Percentiles rank a stretch among this genome's conserved stretches.
These are phyloP conservation scores for Rhodotorula paludigena DNA, from an alignment of 768 basidiomycete species.

Conservation along the genomic window DNA sequence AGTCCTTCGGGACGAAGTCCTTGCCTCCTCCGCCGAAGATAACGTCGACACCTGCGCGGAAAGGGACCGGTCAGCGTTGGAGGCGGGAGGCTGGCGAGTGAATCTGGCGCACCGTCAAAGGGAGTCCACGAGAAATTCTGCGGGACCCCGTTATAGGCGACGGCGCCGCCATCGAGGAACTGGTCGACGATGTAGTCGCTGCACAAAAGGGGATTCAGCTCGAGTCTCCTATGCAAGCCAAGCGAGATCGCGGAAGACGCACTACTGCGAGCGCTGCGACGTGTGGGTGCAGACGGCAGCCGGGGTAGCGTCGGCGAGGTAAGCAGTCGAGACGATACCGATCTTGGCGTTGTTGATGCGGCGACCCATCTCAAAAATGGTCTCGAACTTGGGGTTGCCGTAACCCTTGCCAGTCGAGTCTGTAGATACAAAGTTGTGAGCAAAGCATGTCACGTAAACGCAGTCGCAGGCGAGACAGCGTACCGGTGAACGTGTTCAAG, in stretches of 20 bases:
- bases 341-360: slow-evolving; percentile 46
- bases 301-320: slow-evolving; percentile 49
- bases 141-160: not conserved
- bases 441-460: not conserved
- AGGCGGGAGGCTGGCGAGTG: no score
- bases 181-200: slow-evolving; percentile 46
- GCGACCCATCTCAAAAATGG: slow-evolving; percentile 46
- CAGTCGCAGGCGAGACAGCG: not conserved
- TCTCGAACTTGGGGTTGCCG: slow-evolving; percentile 48
- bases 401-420: slow-evolving; percentile 44
- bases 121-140: slow-evolving; percentile 46
- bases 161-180: slow-evolving; percentile 45
- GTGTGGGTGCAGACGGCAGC: slow-evolving; percentile 45
- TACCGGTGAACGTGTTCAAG: not conserved
- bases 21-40: slow-evolving; percentile 39
- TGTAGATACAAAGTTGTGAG: slow-evolving; percentile 27
- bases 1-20: slow-evolving; percentile 28
- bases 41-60: no score
- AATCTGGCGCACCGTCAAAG: slow-evolving; percentile 45
- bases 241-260: no score
- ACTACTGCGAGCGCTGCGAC: slow-evolving; percentile 43
- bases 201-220: no score
- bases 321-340: slow-evolving; percentile 49
- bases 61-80: no score
- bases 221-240: no score